Conservation (phyloP, 441 rosid genomes). For the Jatropha podagrica region DNA sequence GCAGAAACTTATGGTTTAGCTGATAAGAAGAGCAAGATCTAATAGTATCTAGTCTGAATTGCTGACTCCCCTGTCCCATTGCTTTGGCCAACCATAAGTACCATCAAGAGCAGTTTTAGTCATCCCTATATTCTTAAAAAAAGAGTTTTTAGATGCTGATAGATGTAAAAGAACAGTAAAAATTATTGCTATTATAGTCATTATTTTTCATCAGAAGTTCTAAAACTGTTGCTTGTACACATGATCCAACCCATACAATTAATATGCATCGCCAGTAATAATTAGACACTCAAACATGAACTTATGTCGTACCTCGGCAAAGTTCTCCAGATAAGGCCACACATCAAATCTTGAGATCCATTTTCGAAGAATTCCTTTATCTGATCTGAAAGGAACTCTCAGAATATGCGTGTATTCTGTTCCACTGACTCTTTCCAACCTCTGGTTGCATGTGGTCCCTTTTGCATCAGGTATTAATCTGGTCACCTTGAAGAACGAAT, state of each 20-base stretch:
- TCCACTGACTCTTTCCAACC: conserved; percentile 92
- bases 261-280: not conserved
- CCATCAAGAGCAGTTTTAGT: not conserved
- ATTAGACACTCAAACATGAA: not conserved
- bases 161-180: not conserved
- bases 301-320: conserved; percentile 62
- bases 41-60: not conserved
- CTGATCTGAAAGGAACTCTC: conserved; percentile 92
- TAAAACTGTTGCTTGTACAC: not conserved
- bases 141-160: not conserved
- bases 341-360: conserved; percentile 99
- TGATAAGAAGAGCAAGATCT: not conserved
- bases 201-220: not conserved
- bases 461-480: conserved; percentile 91
- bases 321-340: conserved; percentile 95
- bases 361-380: conserved; percentile 79
- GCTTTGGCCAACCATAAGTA: not conserved
- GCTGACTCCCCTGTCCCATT: not conserved
- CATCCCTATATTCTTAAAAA: not conserved
- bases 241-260: not conserved
- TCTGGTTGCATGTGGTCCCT: conserved; percentile 92
- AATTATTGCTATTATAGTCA: not conserved
- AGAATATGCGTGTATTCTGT: conserved; percentile 80
- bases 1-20: not conserved
- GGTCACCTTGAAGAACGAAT: conserved; percentile 56